A percentile compares a stretch with the other conserved stretches of the same genome.
phyloP scores from a whole-genome alignment of 2,329 filamentous ascomycete species.

The Xylaria multiplex region DNA sequence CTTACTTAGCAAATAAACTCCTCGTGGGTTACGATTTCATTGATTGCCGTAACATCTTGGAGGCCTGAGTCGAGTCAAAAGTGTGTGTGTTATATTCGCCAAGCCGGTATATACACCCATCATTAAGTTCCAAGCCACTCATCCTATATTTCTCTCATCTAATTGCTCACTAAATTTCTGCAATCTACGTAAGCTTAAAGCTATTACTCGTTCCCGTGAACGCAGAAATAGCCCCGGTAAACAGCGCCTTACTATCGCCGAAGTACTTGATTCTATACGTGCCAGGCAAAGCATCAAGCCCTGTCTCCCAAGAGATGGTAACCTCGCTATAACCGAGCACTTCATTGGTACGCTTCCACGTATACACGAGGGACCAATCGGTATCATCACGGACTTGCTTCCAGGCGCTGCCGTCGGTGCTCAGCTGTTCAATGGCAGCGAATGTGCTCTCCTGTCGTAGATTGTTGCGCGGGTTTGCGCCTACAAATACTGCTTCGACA shows the following conservation, averaged over 20 bases:
- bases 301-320: slow-evolving; percentile 82
- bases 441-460: slow-evolving; percentile 81
- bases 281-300: slow-evolving; percentile 67
- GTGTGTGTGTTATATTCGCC: slow-evolving; percentile 17
- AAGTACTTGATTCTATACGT: slow-evolving; percentile 84
- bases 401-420: slow-evolving; percentile 64
- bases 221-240: slow-evolving; percentile 67
- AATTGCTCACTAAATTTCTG: background rate
- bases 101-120: slow-evolving; percentile 11
- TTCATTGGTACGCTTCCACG: slow-evolving; percentile 73
- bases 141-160: background rate
- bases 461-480: slow-evolving; percentile 90
- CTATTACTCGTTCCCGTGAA: slow-evolving; percentile 75
- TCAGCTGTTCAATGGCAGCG: slow-evolving; percentile 75
- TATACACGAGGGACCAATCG: slow-evolving; percentile 86
- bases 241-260: slow-evolving; percentile 78
- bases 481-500: slow-evolving; percentile 78
- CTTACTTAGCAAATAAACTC: background rate
- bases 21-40: background rate
- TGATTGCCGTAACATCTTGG: background rate
- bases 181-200: slow-evolving; percentile 55
- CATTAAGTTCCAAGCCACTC: background rate
- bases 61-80: background rate
- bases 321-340: slow-evolving; percentile 69
- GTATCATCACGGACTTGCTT: slow-evolving; percentile 72